Percentiles rank a stretch among this genome's conserved stretches.
phyloP scores from a whole-genome alignment of 257 asterid species.

The Buddleja alternifolia region DNA sequence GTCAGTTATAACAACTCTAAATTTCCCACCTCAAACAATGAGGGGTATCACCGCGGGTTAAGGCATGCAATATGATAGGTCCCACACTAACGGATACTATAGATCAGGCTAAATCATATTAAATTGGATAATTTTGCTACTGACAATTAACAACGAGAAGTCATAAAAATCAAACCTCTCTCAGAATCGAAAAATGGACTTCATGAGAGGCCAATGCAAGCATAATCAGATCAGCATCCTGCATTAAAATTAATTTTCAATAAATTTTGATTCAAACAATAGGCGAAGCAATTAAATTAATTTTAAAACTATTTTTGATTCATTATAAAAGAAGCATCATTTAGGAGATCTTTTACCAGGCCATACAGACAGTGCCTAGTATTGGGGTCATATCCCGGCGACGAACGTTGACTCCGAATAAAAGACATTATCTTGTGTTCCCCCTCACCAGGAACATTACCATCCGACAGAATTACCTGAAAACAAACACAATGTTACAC shows the following conservation, averaged over 20 bases:
- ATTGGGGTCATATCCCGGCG: constrained; percentile 57
- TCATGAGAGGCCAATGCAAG: constrained; percentile 71
- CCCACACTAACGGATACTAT: background rate
- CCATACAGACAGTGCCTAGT: constrained; percentile 72
- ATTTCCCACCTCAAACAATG: too few relatives aligned
- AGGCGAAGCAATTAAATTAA: background rate
- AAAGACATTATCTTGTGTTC: constrained; percentile 74
- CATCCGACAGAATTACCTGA: constrained; percentile 73
- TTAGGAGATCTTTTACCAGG: constrained; percentile 37
- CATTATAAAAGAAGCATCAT: too few relatives aligned
- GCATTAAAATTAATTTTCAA: background rate
- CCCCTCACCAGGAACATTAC: constrained; percentile 79
- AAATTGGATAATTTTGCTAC: background rate
- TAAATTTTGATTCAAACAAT: background rate
- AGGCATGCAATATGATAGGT: too few relatives aligned
- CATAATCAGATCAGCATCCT: constrained; percentile 80
- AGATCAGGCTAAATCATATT: background rate
- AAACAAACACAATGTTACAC: too few relatives aligned
- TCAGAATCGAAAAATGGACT: constrained; percentile 56
- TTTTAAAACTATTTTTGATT: too few relatives aligned
- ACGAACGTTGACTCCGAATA: constrained; percentile 55
- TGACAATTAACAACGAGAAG: background rate
- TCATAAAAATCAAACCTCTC: constrained; percentile 56
- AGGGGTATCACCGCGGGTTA: too few relatives aligned
- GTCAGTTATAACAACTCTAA: too few relatives aligned